Percentiles rank a stretch among this genome's conserved stretches.
These are phyloP conservation scores for Elsinoe batatas DNA, from an alignment of 2,329 filamentous ascomycete species.

Conservation along the genomic window DNA sequence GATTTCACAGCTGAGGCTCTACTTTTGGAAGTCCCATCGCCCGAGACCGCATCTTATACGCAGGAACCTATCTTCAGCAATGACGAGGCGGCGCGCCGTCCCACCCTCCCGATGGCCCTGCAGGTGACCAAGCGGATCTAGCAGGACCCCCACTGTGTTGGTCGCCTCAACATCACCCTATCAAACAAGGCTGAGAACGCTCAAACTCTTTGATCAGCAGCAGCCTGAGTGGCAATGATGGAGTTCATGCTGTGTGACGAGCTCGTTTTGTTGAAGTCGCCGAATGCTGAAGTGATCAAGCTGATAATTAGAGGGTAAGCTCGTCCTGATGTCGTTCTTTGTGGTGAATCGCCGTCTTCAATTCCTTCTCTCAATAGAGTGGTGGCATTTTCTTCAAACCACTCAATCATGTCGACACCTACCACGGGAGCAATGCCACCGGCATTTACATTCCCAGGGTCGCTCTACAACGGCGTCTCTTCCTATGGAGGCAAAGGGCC, in stretches of 20 bases:
- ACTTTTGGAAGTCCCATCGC: too few relatives aligned
- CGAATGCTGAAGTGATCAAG: not conserved
- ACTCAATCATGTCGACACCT: not conserved
- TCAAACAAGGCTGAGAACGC: not conserved
- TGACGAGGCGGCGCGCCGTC: not conserved
- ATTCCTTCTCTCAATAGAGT: not conserved
- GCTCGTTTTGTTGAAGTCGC: not conserved
- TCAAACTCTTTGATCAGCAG: not conserved
- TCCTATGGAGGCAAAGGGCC: constrained; percentile 1
- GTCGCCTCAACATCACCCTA: not conserved
- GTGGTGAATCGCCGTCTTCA: not conserved
- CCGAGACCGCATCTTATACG: too few relatives aligned
- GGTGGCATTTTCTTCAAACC: not conserved
- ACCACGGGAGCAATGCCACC: not conserved
- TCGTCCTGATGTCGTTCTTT: not conserved
- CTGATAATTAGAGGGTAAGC: not conserved
- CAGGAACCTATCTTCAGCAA: not conserved
- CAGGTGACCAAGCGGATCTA: not conserved
- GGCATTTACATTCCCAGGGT: constrained; percentile 1
- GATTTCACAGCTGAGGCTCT: too few relatives aligned
- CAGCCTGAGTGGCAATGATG: constrained; percentile 4
- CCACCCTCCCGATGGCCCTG: not conserved
- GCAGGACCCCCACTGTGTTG: not conserved
- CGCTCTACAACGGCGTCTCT: constrained; percentile 1
- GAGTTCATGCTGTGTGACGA: not conserved